Conservation (phyloP, 192 early-diverging fungal genomes). For the Spizellomyces punctatus region DNA sequence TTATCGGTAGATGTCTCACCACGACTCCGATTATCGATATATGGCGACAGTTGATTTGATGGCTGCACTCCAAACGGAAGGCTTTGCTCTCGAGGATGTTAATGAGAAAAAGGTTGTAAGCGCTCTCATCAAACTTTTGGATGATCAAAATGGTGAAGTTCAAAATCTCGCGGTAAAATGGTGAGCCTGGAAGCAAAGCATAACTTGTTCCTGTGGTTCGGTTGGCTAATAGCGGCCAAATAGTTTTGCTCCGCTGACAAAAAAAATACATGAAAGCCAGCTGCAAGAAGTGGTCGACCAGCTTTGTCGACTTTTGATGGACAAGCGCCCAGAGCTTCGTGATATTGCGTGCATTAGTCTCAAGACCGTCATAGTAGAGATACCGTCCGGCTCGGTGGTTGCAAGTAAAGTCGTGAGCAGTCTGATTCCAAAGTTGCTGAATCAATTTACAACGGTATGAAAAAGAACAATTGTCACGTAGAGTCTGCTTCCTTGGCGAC, state of each 20-base stretch:
- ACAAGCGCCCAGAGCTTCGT: conserved; percentile 66
- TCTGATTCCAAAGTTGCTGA: conserved; percentile 71
- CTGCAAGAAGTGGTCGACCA: conserved; percentile 70
- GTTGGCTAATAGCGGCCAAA: background rate
- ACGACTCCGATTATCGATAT: conserved; percentile 83
- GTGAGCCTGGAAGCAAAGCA: conserved; percentile 40
- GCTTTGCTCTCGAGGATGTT: conserved; percentile 58
- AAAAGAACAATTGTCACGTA: no score
- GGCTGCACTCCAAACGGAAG: conserved; percentile 67
- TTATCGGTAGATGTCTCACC: conserved; percentile 43
- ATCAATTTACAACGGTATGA: conserved; percentile 63
- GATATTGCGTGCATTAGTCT: conserved; percentile 85
- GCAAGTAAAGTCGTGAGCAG: conserved; percentile 59
- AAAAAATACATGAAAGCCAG: conserved; percentile 69
- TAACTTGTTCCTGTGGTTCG: conserved; percentile 20
- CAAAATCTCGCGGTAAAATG: conserved; percentile 79
- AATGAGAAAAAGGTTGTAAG: conserved; percentile 52
- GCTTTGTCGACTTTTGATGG: conserved; percentile 64
- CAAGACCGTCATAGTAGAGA: conserved; percentile 78
- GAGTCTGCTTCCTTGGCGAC: no score
- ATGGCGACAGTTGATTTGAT: conserved; percentile 84
- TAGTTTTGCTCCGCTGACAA: conserved; percentile 78
- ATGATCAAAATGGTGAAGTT: conserved; percentile 85
- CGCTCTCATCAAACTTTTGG: conserved; percentile 61
- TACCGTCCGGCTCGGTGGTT: conserved; percentile 54